Base-by-base conservation (phyloP, 257 asterid species). In the Henckelia pumila region DNA sequence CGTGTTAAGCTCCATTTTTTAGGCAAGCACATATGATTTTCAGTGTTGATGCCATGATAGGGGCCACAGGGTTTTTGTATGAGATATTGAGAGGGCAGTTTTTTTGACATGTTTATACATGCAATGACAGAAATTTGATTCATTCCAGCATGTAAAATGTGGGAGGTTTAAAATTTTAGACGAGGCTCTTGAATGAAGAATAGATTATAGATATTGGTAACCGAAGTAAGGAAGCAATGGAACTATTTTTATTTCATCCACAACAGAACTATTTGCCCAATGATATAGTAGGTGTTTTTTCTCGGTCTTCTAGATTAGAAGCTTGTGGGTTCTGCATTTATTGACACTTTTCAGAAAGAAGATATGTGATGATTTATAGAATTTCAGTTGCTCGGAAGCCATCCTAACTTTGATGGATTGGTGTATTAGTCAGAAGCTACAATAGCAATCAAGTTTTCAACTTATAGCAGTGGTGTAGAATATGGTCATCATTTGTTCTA, bases 361-460 rank as follows among this genome's bases (percentile, higher is more conserved):
- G 67, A 69, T 47, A 47, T 24, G 21, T 13, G 13, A 50, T 69
- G 24, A 40, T 40, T 40, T 60, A 21, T 58, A n/a, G 56, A 26
- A 24, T 60, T 47, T 21, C 49, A 24, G 56, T 33, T 21, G n/a
- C 70, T 56, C 3, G 35, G n/a, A 11, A 67, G 35, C 35, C 26
- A 20, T 49, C 29, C 22, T 62, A 19, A 62, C 35, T 32, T 52
- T 3, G 23, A 22, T 53, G 30, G 59, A 32, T 20, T 21, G 68
- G 61, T 50, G 56, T 9, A 13, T 32, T 8, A 21, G 21, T 61
- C 25, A 70, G 19, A 61, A 29, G 37, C 20, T 20, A 6, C 35
- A 53, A 37, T 37, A 28, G 58, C 25, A 24, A n/a, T 58, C 25
- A 10, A 35, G 16, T 9, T 35, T 35, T 35, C 4, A 37, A 17